Evolutionary conservation across 306 rosid genomes (phyloP), one percentile per base, ranked within the genome.

Genomic region (Vigna trinervia): DNA sequence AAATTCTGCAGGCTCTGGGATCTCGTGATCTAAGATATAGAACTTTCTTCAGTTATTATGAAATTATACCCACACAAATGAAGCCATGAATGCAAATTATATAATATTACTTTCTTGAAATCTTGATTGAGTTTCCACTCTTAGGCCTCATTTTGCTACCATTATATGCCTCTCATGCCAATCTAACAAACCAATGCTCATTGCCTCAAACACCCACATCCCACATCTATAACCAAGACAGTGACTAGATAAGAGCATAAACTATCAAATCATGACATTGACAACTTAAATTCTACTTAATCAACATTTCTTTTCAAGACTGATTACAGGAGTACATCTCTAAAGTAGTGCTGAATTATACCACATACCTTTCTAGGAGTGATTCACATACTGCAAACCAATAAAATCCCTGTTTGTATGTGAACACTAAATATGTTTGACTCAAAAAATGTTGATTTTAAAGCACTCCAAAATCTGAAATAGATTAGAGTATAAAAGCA

Each of bases 391-490:
- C 62, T 58, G 74, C 62, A 81, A 75, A 69, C 70, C 50, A 78
- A 53, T 63, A 75, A 60, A 53, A 72, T 64, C 51, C 45, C 11
- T 62, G 23, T 13, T 26, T 43, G 73, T 64, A 77, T 46, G 57
- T 41, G 36, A 17, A 69, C 69, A n/a, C 30, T 23, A 30, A 8
- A 41, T 68, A 50, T 71, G 36, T 73, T 67, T 28, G 3, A 59
- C 51, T 59, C 47, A 62, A 39, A 69, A 26, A 73, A 26, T 30
- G 63, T 69, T 62, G 26, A 81, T 61, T 9, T 66, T 73, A 59
- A 70, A 79, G 82, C 70, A 71, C 69, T 66, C 36, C 43, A 74
- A 79, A 53, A 28, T 75, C 75, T 65, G 83, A 81, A 71, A 60
- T 66, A 47, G 58, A 58, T 65, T 61, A 54, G 67, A 58, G 71